These are phyloP conservation scores for Sungouiella blattae DNA, from an alignment of 805 yeast species.

Conservation along the genomic window DNA sequence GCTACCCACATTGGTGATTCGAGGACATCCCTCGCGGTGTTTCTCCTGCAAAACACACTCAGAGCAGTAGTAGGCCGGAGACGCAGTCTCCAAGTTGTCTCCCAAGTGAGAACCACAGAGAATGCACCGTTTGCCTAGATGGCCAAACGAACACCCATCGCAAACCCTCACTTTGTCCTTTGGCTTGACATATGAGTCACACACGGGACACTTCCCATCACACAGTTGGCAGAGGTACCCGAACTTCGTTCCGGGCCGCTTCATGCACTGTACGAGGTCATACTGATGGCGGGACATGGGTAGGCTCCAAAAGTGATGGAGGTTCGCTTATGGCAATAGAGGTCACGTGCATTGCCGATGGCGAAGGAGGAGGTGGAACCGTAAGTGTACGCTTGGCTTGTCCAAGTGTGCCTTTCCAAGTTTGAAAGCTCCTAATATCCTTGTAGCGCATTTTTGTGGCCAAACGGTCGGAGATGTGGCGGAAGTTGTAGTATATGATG, in stretches of 20 bases:
- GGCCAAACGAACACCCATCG: conserved; percentile 81
- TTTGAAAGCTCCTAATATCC: too few species aligned
- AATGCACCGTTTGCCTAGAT: conserved; percentile 62
- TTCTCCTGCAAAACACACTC: conserved; percentile 80
- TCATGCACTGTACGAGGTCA: conserved; percentile 79
- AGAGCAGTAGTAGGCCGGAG: conserved; percentile 70
- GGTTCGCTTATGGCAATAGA: not conserved
- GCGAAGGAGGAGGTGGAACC: not conserved
- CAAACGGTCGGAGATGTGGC: too few species aligned
- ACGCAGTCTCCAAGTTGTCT: conserved; percentile 40
- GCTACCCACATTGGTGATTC: conserved; percentile 77
- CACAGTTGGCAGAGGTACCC: conserved; percentile 81
- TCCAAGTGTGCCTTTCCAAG: too few species aligned
- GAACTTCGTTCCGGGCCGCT: conserved; percentile 70
- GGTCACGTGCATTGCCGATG: conserved; percentile 1
- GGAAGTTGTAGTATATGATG: too few species aligned
- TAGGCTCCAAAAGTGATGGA: too few species aligned
- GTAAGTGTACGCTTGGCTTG: too few species aligned
- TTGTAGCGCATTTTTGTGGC: too few species aligned
- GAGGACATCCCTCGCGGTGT: conserved; percentile 91
- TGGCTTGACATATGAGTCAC: conserved; percentile 82
- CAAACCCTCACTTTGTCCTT: conserved; percentile 67
- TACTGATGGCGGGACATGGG: conserved; percentile 88
- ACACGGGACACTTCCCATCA: conserved; percentile 87
- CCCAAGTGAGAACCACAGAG: conserved; percentile 68